Evolutionary conservation across 139 green algal species (phyloP).

Genomic region (Closterium sp.): DNA sequence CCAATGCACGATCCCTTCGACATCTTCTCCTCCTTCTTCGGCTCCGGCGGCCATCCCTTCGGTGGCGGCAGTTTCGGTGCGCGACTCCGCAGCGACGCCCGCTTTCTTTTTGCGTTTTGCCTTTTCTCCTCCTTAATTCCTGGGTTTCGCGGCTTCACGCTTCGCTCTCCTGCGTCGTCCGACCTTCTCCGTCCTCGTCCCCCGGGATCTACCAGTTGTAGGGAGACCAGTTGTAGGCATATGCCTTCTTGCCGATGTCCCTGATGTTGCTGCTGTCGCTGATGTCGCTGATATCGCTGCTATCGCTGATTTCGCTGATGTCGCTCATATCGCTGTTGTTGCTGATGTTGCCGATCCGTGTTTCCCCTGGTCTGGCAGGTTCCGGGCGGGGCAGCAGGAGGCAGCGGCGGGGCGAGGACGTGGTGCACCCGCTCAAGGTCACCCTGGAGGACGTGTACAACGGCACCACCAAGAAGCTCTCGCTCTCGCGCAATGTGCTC

Average conservation of each 20-base stretch:
- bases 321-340: too few relatives aligned
- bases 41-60: slow-evolving; percentile 63
- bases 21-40: slow-evolving; percentile 91
- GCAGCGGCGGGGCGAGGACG: slow-evolving; percentile 82
- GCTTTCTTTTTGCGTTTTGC: background rate
- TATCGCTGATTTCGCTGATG: too few relatives aligned
- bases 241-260: too few relatives aligned
- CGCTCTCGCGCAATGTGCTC: slow-evolving; percentile 83
- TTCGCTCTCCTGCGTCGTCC: too few relatives aligned
- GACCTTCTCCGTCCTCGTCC: too few relatives aligned
- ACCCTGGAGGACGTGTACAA: slow-evolving; percentile 90
- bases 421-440: slow-evolving; percentile 90
- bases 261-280: too few relatives aligned
- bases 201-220: too few relatives aligned
- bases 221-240: too few relatives aligned
- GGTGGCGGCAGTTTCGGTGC: slow-evolving; percentile 2
- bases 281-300: too few relatives aligned
- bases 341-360: background rate
- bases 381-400: slow-evolving; percentile 3
- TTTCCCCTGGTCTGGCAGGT: background rate
- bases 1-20: slow-evolving; percentile 79
- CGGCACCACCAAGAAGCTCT: slow-evolving; percentile 84
- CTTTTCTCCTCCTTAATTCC: slow-evolving; percentile 6
- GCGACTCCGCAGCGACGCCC: too few relatives aligned
- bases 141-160: too few relatives aligned